Conservation (phyloP, 345 rosid species). For the Bretschneidera sinensis region DNA sequence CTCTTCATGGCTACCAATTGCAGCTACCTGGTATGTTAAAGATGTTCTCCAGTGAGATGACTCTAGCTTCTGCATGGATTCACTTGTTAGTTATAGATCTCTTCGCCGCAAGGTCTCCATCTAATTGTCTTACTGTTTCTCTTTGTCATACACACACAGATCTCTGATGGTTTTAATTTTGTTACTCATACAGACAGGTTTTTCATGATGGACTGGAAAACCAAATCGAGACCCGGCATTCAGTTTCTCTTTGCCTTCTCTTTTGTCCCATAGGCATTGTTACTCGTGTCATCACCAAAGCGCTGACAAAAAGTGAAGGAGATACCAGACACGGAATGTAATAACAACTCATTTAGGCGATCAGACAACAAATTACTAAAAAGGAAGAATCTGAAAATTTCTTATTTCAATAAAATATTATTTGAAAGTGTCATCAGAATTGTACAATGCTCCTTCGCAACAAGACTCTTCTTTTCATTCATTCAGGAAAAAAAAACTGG, state of each 20-base stretch:
- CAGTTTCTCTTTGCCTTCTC: slow-evolving; percentile 80
- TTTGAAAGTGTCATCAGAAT: slow-evolving; percentile 1
- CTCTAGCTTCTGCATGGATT: slow-evolving; percentile 96
- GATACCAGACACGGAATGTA: slow-evolving; percentile 12
- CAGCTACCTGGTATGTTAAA: slow-evolving; percentile 80
- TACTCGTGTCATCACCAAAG: slow-evolving; percentile 69
- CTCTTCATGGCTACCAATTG: slow-evolving; percentile 1
- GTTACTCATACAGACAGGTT: slow-evolving; percentile 56
- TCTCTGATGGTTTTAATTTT: slow-evolving; percentile 7
- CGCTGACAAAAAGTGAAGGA: slow-evolving; percentile 34
- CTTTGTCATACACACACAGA: neutral
- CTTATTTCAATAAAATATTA: slow-evolving; percentile 5
- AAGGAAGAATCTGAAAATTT: neutral
- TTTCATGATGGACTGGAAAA: slow-evolving; percentile 73
- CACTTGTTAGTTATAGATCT: slow-evolving; percentile 83
- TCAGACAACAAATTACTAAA: no score
- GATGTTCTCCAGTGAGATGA: slow-evolving; percentile 82
- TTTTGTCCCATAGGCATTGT: slow-evolving; percentile 79
- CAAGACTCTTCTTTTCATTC: neutral
- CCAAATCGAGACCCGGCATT: slow-evolving; percentile 81
- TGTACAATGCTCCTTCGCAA: neutral
- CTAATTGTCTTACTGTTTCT: neutral
- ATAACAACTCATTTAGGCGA: neutral
- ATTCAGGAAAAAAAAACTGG: neutral
- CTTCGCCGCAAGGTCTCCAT: slow-evolving; percentile 75